A percentile compares a stretch with the other conserved stretches of the same genome.
These are phyloP conservation scores for Pythium oligandrum DNA, from an alignment of 352 stramenopile genomes.

Conservation along the genomic window DNA sequence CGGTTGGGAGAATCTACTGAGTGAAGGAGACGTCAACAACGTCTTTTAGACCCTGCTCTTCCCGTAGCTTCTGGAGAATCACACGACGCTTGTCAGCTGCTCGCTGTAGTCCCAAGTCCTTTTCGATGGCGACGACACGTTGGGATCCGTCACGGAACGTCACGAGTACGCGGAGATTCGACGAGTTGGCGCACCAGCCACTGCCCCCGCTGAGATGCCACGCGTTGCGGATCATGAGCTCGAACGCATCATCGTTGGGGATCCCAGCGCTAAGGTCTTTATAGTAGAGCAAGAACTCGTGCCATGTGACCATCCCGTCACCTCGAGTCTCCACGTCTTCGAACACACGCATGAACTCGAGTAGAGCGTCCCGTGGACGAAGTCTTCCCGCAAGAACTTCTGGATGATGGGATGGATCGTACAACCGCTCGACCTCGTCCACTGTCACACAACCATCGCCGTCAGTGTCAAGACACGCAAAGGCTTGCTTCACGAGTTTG, in stretches of 20 bases:
- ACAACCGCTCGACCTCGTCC: conserved; percentile 67
- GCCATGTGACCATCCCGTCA: conserved; percentile 66
- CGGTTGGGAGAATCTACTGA: conserved; percentile 8
- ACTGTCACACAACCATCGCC: conserved; percentile 56
- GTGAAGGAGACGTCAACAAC: conserved; percentile 53
- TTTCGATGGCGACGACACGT: conserved; percentile 61
- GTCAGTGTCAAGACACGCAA: conserved; percentile 62
- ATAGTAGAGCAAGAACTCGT: conserved; percentile 90
- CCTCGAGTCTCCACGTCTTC: conserved; percentile 25
- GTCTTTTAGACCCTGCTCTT: conserved; percentile 42
- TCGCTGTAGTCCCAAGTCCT: conserved; percentile 52
- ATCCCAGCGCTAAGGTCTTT: conserved; percentile 84
- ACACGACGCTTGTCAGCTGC: conserved; percentile 39
- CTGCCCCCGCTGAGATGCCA: conserved; percentile 83
- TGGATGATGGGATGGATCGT: conserved; percentile 76
- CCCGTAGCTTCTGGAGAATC: conserved; percentile 34
- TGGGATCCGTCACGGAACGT: conserved; percentile 68
- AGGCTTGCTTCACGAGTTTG: conserved; percentile 83
- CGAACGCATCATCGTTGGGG: conserved; percentile 78
- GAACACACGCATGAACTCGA: conserved; percentile 82
- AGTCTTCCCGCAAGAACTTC: conserved; percentile 68
- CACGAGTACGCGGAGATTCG: conserved; percentile 64
- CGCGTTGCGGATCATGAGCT: conserved; percentile 81
- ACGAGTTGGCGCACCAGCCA: conserved; percentile 72
- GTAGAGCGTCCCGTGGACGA: conserved; percentile 54